These are phyloP conservation scores for Musa troglodytarum DNA, from an alignment of 176 grass and related monocot genomes.

Conservation along the genomic window DNA sequence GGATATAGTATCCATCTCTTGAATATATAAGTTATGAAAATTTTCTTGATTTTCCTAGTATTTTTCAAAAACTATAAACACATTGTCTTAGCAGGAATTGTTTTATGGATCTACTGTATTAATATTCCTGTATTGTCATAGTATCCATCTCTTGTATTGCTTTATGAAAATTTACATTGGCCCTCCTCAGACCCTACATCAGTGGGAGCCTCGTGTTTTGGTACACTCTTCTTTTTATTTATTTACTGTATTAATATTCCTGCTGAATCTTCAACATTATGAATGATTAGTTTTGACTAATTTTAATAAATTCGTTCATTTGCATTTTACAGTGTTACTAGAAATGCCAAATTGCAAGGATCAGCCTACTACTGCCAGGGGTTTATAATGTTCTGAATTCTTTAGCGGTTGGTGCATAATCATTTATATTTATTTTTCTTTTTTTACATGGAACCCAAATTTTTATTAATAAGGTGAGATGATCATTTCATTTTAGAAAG, in stretches of 20 bases:
- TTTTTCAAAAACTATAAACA: too few species aligned
- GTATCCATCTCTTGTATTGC: too few species aligned
- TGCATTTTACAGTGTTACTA: constrained; percentile 5
- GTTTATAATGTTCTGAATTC: constrained; percentile 20
- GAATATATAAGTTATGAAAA: too few species aligned
- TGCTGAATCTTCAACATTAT: background rate
- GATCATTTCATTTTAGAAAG: background rate
- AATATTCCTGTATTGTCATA: too few species aligned
- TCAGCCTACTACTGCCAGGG: constrained; percentile 5
- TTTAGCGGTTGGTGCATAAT: constrained; percentile 10
- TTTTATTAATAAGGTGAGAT: background rate
- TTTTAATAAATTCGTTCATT: background rate
- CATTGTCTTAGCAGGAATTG: too few species aligned
- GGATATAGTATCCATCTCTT: too few species aligned
- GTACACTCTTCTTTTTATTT: too few species aligned
- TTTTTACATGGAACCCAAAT: background rate
- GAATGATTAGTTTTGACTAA: background rate
- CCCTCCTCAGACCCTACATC: too few species aligned
- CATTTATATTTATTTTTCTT: background rate
- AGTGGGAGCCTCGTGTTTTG: too few species aligned
- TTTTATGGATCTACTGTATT: too few species aligned
- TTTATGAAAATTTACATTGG: too few species aligned
- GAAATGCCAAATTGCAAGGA: constrained; percentile 6
- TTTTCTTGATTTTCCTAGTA: too few species aligned
- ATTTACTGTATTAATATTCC: background rate